Evolutionary conservation across 2,329 filamentous ascomycete species (phyloP), one percentile per base, ranked within the genome.

Genomic region (Botrytis fragariae): DNA sequence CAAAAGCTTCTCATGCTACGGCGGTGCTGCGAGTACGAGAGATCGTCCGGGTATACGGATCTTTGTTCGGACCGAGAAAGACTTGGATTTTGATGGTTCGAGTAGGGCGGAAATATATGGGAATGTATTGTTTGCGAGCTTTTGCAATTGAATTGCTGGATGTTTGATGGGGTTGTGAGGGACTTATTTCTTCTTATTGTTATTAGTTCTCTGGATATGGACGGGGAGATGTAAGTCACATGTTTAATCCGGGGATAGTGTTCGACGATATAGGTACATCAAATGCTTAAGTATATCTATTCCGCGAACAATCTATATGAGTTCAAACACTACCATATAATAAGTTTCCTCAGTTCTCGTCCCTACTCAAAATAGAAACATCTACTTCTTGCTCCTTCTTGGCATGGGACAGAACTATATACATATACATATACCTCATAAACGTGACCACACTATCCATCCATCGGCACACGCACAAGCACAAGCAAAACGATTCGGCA

Each of bases 1-100:
- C 29, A 20, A 12, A 4, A 3, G 2, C 8, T 64, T 32, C 14
- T 32, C 1, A 8, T 51, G 1, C 1, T 1, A n/a, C 12, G 14
- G 18, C 22, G 32, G 4, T 45, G 10, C 10, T 51, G 25, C 48
- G 42, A 65, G 20, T 65, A 65, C 62, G 42, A 65, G 62, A 3
- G 62, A 64, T 64, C 62, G 42, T 9, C 42, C 29, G 42, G 62
- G 22, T 45, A 29, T 65, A 16, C 12, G 29, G 42, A 22, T 22
- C 32, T 64, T 64, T 35, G n/a, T 64, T 64, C 42, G 42, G 42
- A 8, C 37, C 39, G 62, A 45, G 62, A 12, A 29, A n/a, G 25
- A n/a, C 16, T 51, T 51, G 48, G 45, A 14, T 5, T 51, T 63
- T 32, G 16, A 63, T 29, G 18, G 42, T 20, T 20, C 4, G n/a